Evolutionary conservation across 345 rosid species (phyloP).

Genomic region (Tarenaya hassleriana): DNA sequence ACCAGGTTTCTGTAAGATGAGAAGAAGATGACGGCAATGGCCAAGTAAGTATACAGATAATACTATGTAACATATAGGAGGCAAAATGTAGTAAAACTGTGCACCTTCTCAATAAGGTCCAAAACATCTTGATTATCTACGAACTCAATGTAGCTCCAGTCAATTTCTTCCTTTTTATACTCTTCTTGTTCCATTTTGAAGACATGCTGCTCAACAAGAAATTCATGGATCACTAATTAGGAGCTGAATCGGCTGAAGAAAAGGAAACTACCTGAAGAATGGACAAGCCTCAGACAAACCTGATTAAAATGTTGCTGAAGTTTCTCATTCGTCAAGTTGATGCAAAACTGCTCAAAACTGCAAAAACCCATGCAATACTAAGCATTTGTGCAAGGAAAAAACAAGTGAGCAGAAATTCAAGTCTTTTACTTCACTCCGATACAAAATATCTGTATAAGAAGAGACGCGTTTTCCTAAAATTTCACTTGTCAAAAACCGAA

Average conservation of each 20-base stretch:
- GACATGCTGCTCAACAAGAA: slow-evolving; percentile 63
- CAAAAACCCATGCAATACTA: slow-evolving; percentile 27
- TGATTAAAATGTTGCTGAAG: slow-evolving; percentile 99
- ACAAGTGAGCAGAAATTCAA: slow-evolving; percentile 18
- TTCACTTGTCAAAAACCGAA: no score
- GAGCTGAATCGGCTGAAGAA: slow-evolving; percentile 18
- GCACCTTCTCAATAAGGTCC: slow-evolving; percentile 97
- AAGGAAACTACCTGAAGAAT: slow-evolving; percentile 14
- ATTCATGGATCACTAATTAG: slow-evolving; percentile 21
- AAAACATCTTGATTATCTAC: slow-evolving; percentile 89
- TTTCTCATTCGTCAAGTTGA: slow-evolving; percentile 97
- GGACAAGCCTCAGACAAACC: slow-evolving; percentile 40
- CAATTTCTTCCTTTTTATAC: slow-evolving; percentile 87
- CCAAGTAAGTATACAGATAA: slow-evolving; percentile 2
- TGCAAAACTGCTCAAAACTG: slow-evolving; percentile 99
- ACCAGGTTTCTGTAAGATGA: slow-evolving; percentile 72
- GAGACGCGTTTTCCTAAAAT: slow-evolving; percentile 5
- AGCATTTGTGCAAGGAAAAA: slow-evolving; percentile 18
- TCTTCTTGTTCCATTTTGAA: slow-evolving; percentile 99
- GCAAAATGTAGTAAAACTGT: slow-evolving; percentile 21
- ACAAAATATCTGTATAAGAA: slow-evolving; percentile 4
- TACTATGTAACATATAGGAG: slow-evolving; percentile 9
- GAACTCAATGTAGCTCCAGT: slow-evolving; percentile 99
- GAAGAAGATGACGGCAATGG: slow-evolving; percentile 17
- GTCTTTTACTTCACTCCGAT: slow-evolving; percentile 6